Conservation (phyloP, 345 rosid species). For the Acer campestre region DNA sequence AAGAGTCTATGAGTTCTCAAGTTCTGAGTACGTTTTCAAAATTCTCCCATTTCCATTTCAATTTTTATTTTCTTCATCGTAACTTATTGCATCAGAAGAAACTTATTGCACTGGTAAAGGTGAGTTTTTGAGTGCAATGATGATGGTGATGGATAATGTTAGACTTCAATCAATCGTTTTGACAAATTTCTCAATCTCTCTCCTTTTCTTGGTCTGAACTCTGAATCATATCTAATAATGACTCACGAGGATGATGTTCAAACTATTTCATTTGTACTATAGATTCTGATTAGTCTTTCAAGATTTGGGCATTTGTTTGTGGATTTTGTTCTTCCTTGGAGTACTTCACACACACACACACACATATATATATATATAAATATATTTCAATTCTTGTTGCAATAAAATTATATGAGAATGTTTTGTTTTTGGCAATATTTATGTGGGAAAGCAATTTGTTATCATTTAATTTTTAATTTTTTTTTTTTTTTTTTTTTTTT, state of each 20-base stretch:
- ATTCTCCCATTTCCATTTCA: not conserved
- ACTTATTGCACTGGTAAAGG: not conserved
- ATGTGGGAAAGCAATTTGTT: not conserved
- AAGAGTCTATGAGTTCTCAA: slow-evolving; percentile 45
- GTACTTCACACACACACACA: no score
- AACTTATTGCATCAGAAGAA: not conserved
- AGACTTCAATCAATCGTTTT: not conserved
- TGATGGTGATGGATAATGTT: not conserved
- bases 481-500: not conserved
- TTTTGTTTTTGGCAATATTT: not conserved
- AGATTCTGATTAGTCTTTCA: slow-evolving; percentile 5
- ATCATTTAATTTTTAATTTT: not conserved
- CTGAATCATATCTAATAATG: not conserved
- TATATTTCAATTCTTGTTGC: not conserved
- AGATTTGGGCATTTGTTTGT: slow-evolving; percentile 16
- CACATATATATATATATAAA: no score
- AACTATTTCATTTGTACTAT: slow-evolving; percentile 18
- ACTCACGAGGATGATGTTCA: not conserved
- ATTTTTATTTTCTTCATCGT: not conserved
- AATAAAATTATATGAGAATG: not conserved
- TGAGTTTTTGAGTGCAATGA: not conserved
- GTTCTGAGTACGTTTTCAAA: slow-evolving; percentile 40
- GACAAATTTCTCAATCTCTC: no score
- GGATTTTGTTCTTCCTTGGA: not conserved
- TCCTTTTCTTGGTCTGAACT: no score